Base-by-base conservation (phyloP, 495 filamentous ascomycete species). In the Daldinia grandis region DNA sequence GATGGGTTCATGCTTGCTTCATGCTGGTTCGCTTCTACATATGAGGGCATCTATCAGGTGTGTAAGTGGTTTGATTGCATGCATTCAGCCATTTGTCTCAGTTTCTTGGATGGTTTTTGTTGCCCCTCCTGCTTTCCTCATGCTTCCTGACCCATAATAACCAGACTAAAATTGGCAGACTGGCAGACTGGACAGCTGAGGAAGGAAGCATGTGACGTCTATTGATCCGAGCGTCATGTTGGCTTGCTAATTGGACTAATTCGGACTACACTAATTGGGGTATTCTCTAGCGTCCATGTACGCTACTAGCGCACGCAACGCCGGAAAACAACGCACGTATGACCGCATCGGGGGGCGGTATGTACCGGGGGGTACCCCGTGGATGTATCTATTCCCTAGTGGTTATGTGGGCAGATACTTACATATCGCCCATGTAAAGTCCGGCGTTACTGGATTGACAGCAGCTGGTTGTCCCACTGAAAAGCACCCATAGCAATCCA, bases 41-140 rank as follows among this genome's bases (percentile, higher is more conserved):
- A 38, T 61, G 21, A 40, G 10, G 27, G 9, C 51, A 15, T 54
- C 42, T n/a, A 6, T 57, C 27, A 47, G 24, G 56, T 40, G 21
- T 28, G 49, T 28, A 51, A 27, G 25, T 51, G 49, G 49, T 30
- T 63, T 53, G 53, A 66, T 58, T 71, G 63, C 42, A 66, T 37
- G 59, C 59, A 72, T 72, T 68, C 59, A 61, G 69, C 58, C 69
- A 63, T 47, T 64, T 64, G 58, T 72, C 35, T 61, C 28, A 54
- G 28, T 53, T 69, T 60, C 35, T 64, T 64, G 54, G 50, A 25
- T 53, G 33, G 35, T 33, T 58, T 21, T 62, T 71, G 21, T 66
- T 59, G 51, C 63, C 53, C 58, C 58, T 66, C 58, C n/a, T 58
- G 28, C n/a, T n/a, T 33, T 21, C 21, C n/a, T 40, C 19, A 37